Base-by-base conservation (phyloP, 2,329 filamentous ascomycete genomes). In the Sporothrix variecibatus region DNA sequence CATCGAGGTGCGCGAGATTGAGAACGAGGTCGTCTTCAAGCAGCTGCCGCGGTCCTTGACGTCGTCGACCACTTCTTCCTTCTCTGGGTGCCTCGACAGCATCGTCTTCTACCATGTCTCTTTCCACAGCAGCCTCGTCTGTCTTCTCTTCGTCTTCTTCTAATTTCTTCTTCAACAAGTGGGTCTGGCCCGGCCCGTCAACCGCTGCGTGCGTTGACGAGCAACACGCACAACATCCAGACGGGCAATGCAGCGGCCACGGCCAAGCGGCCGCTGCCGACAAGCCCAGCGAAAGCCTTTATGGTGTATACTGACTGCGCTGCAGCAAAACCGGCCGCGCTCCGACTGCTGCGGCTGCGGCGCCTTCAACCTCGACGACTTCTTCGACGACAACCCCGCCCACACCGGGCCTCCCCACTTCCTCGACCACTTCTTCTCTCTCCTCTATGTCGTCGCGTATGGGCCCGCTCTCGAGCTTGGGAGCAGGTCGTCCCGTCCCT, bases 1-100 rank as follows among this genome's bases (percentile, higher is more conserved):
- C 79, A 98, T 98, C 78, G 95, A 98, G 82, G 92, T 97, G 12
- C 92, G 94, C 70, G 96, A 98, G 82, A 93, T 97, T 74, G 95
- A 98, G 82, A 98, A 98, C 80, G 94, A 98, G 80, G 92, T 97
- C 3, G 91, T 97, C 56, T 97, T 94, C 84, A 94, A 93, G 80
- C 91, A 93, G 72, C 88, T 89, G 73, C 90, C 92, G 38, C 87
- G 90, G n/a, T 67, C 62, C 12, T 3, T 67, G 62, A 40, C 38
- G 62, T 43, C 38, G 7, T 65, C 62, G n/a, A 43, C 34, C 62
- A 7, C 60, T 1, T 26, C 60, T 2, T 65, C 62, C 3, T 17
- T 17, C 11, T 8, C 60, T 40, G 20, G 20, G 28, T 11, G 38
- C 62, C 62, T 12, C 62, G n/a, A 20, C 38, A 20, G 43, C 43